Percentiles rank a stretch among this genome's conserved stretches.
Evolutionary conservation across 768 basidiomycete species (phyloP).

Genomic region (Leccinellum rugosiceps): DNA sequence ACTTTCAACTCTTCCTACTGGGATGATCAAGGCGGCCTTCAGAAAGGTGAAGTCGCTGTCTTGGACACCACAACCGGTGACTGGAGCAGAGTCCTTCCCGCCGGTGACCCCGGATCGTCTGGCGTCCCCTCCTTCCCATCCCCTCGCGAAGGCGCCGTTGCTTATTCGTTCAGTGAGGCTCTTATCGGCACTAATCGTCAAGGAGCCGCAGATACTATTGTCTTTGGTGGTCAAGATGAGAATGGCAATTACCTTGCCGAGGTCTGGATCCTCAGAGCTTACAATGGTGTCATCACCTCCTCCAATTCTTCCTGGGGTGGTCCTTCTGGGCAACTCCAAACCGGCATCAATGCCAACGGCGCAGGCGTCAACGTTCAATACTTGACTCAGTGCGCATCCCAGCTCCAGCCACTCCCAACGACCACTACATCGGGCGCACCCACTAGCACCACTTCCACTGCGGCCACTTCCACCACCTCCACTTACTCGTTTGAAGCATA

Average conservation of each 20-base stretch:
- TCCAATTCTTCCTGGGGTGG: constrained; percentile 62
- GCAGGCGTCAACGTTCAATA: constrained; percentile 62
- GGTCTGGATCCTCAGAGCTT: constrained; percentile 75
- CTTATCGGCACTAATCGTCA: constrained; percentile 55
- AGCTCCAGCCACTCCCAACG: constrained; percentile 25
- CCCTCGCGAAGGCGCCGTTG: constrained; percentile 70
- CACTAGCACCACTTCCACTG: constrained; percentile 6
- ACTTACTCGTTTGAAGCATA: constrained; percentile 29
- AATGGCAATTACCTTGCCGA: constrained; percentile 68
- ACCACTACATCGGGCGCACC: constrained; percentile 21
- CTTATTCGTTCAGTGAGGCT: constrained; percentile 48
- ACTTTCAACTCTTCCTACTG: constrained; percentile 61
- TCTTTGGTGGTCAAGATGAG: constrained; percentile 75
- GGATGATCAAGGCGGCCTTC: constrained; percentile 60
- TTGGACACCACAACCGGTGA: constrained; percentile 56
- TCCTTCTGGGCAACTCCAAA: constrained; percentile 58
- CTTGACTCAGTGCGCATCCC: constrained; percentile 56
- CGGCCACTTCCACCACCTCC: constrained; percentile 5
- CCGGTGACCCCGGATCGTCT: constrained; percentile 60
- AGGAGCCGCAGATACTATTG: constrained; percentile 61
- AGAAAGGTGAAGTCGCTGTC: constrained; percentile 72
- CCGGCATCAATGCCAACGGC: constrained; percentile 64
- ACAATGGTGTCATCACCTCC: constrained; percentile 57
- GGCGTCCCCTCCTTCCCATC: constrained; percentile 52
- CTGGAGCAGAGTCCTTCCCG: constrained; percentile 72